Base-by-base conservation (phyloP, 1,284 basidiomycete genomes). In the Crucibulum parvulum region DNA sequence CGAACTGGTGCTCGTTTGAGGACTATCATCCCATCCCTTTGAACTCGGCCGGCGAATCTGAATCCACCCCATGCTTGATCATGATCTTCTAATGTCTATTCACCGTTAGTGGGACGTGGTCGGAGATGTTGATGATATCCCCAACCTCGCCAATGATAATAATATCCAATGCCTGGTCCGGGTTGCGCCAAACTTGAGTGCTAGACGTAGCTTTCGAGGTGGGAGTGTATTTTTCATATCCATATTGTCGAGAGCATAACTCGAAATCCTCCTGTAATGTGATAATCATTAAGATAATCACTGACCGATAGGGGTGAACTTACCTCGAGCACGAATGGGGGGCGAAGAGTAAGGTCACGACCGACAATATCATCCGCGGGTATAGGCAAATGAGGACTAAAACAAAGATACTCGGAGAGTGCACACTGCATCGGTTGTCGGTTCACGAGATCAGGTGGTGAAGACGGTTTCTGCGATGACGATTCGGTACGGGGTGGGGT, bases 41-140 rank as follows among this genome's bases (percentile, higher is more conserved):
- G 71, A 48, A 83, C 72, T 56, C 73, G 69, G 31, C 83, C 84
- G 10, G 70, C 67, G 63, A 80, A 84, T 52, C 64, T 75, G 64
- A 76, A 84, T 1, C 75, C 81, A 37, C 79, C 79, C 81, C 83
- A 85, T 15, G 82, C 82, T 59, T 77, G 73, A 57, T 81, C 81
- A 60, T 84, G 80, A 46, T 78, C 75, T 55, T 68, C 69, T 50
- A 77, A 67, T 3, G 83, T 84, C 83, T 85, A 57, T 8, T 34
- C 47, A 50, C 11, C 11, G 37, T 54, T 11, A 35, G 51, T 53
- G 9, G 11, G 18, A 53, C 24, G 24, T 24, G 24, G 24, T 24
- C 24, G 51, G 18, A 11, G 13, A 53, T 34, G 37, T 43, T 35
- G 13, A 54, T 15, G 3, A n/a, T 41, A 48, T 24, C 13, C 66